Base-by-base conservation (phyloP, 495 filamentous ascomycete genomes). In the Friedmanniomyces endolithicus region DNA sequence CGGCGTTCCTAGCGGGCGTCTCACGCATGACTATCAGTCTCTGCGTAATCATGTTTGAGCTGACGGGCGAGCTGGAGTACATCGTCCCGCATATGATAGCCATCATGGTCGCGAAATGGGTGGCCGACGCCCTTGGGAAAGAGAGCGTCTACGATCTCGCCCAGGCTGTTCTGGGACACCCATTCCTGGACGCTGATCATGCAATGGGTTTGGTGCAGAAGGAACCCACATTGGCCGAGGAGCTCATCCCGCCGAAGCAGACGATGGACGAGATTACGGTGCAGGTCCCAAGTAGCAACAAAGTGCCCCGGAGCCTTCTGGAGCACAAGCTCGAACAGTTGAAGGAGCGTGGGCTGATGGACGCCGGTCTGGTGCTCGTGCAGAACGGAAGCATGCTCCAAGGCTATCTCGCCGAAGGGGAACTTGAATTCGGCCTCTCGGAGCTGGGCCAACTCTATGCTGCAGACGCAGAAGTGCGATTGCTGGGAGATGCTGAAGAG, bases 41-140 rank as follows among this genome's bases (percentile, higher is more conserved):
- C 35, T 71, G 72, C 22, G 76, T 80, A 34, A 75, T 80, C 67
- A 79, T 80, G 76, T 79, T 80, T 57, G 77, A 79, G 53, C 63
- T 69, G 14, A 69, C 68, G 12, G 67, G 66, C 53, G 66, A 70
- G 44, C 60, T 71, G 8, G 66, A 69, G 50, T 71, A 78, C 64
- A 72, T 77, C 41, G 70, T 77, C 24, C 76, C 76, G 46, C 72
- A 78, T 62, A 79, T 80, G 77, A 72, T 78, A 25, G 75, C 75
- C 20, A 80, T 80, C 57, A 64, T 80, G 4, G 71, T 78, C 8
- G 77, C 77, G 0, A 80, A 79, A 64, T 80, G 75, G 76, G 72
- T 75, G 8, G 75, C 76, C n/a, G 77, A 80, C 58, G 68, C 70
- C 8, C 62, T 80, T 14, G 69, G 71, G 40, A 57, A 66, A 24